Evolutionary conservation across 192 early-diverging fungal species (phyloP).

Genomic region (Spinellus fusiger): DNA sequence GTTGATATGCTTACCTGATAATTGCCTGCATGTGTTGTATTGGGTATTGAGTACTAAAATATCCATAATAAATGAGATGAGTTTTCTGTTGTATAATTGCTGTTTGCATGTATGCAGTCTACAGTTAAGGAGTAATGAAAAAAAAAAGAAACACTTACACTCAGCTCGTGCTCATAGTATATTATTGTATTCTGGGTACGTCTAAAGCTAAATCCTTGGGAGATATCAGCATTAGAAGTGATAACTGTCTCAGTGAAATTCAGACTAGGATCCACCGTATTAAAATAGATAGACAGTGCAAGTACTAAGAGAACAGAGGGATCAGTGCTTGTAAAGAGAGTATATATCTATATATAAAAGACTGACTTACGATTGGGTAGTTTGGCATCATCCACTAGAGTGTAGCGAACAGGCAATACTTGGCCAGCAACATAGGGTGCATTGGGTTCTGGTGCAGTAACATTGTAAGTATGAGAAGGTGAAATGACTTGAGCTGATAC

Average conservation of each 20-base stretch:
- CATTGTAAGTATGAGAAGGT: constrained; percentile 19
- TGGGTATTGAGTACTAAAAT: constrained; percentile 20
- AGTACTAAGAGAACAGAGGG: constrained; percentile 5
- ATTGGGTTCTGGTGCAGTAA: constrained; percentile 21
- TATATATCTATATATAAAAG: not conserved
- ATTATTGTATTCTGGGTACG: constrained; percentile 5
- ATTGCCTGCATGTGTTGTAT: constrained; percentile 16
- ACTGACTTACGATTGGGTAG: constrained; percentile 8
- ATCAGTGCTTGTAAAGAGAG: not conserved
- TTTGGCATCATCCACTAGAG: constrained; percentile 11
- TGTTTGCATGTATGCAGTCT: not conserved
- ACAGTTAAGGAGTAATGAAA: not conserved
- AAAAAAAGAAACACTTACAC: constrained; percentile 6
- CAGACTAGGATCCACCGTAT: not conserved
- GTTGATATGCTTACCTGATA: constrained; percentile 7
- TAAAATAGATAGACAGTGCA: constrained; percentile 13
- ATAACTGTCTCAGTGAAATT: constrained; percentile 11
- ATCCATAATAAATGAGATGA: not conserved
- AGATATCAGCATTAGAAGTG: constrained; percentile 24
- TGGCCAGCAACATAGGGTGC: constrained; percentile 26
- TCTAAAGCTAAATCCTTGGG: constrained; percentile 18
- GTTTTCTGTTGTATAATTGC: not conserved
- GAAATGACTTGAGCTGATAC: constrained; percentile 11
- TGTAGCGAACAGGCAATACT: constrained; percentile 21
- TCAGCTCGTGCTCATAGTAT: constrained; percentile 16